Conservation (phyloP, 768 basidiomycete genomes). For the Ramaria sp. region DNA sequence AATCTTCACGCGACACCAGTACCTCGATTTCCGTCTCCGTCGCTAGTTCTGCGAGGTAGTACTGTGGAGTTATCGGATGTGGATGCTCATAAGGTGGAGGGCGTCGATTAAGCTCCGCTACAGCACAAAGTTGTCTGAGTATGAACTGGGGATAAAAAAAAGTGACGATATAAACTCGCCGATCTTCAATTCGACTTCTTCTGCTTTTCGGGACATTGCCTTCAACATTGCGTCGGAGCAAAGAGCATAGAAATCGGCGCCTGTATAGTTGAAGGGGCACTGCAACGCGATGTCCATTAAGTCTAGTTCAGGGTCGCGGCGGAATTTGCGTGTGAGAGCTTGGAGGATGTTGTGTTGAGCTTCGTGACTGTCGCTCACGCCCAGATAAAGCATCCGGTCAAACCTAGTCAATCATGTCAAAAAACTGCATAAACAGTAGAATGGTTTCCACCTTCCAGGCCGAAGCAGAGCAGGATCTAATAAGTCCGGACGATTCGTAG, state of each 20-base stretch:
- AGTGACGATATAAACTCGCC: conserved; percentile 28
- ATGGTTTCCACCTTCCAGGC: conserved; percentile 59
- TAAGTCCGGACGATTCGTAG: conserved; percentile 89
- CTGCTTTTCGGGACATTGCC: conserved; percentile 85
- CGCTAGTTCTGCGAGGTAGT: conserved; percentile 81
- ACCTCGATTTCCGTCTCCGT: conserved; percentile 57
- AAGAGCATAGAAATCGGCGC: conserved; percentile 95
- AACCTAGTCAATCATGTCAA: conserved; percentile 46
- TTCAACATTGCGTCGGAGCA: conserved; percentile 95
- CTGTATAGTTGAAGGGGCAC: conserved; percentile 92
- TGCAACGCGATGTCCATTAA: conserved; percentile 51
- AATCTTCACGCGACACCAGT: conserved; percentile 66
- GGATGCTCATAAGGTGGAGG: conserved; percentile 38
- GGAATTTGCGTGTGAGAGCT: conserved; percentile 90
- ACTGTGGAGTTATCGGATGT: conserved; percentile 73
- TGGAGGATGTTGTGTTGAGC: conserved; percentile 79
- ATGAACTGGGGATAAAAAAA: neutral
- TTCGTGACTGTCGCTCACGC: conserved; percentile 77
- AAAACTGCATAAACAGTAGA: neutral
- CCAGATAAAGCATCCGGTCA: conserved; percentile 93
- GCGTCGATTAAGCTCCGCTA: conserved; percentile 33
- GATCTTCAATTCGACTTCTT: conserved; percentile 64
- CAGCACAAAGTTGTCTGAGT: neutral
- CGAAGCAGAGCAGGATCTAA: conserved; percentile 82
- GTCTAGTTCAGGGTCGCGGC: conserved; percentile 55